Percentiles rank a stretch among this genome's conserved stretches.
Conservation (phyloP, 176 grass and related monocot genomes). For the Cenchrus purpureus region DNA sequence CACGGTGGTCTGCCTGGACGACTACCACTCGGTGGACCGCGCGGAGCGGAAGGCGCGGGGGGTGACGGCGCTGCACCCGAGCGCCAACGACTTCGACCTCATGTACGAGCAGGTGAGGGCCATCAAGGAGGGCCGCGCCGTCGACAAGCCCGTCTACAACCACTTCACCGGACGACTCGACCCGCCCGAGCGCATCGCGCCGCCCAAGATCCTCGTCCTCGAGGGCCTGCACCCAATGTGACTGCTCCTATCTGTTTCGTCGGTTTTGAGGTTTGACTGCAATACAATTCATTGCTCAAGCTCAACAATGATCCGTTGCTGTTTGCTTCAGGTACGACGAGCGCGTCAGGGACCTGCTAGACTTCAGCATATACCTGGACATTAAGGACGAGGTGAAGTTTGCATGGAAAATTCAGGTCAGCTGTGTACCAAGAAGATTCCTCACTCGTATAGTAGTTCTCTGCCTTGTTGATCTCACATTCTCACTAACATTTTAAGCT, state of each 20-base stretch:
- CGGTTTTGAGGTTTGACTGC: too few relatives aligned
- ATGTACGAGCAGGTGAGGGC: conserved; percentile 72
- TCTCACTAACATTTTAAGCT: neutral
- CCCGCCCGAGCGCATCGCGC: conserved; percentile 59
- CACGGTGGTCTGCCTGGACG: conserved; percentile 73
- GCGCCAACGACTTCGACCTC: conserved; percentile 61
- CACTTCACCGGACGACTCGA: conserved; percentile 61
- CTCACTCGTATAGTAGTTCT: neutral
- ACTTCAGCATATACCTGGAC: conserved; percentile 95
- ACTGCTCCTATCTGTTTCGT: neutral
- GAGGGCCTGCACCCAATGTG: conserved; percentile 69
- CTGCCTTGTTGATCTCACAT: too few relatives aligned
- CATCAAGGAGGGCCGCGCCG: conserved; percentile 56
- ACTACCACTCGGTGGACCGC: conserved; percentile 75
- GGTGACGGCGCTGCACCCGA: conserved; percentile 63
- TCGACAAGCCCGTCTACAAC: conserved; percentile 77
- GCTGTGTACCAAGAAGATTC: neutral
- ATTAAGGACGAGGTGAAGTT: conserved; percentile 87
- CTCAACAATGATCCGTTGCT: too few relatives aligned
- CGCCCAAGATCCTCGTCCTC: conserved; percentile 67
- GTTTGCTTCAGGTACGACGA: conserved; percentile 63
- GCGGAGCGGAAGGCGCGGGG: conserved; percentile 54
- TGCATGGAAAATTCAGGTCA: conserved; percentile 97
- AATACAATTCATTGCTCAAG: too few relatives aligned
- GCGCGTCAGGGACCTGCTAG: conserved; percentile 78